Percentiles rank a stretch among this genome's conserved stretches.
Evolutionary conservation across 2,329 filamentous ascomycete species (phyloP).

Genomic region (Fusarium goolgardi): DNA sequence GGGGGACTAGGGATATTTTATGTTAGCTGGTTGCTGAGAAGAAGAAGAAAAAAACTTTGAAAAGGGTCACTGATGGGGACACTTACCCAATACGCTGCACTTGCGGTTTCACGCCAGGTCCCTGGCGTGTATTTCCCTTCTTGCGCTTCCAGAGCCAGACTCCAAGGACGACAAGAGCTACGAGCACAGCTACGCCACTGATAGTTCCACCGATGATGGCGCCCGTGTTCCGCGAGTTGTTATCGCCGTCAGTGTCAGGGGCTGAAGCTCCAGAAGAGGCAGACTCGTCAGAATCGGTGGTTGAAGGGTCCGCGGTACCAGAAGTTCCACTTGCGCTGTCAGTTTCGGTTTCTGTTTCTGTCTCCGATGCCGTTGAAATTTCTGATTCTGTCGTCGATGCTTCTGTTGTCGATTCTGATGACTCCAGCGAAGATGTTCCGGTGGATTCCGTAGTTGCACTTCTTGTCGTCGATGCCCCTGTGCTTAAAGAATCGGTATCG

Average conservation of each 20-base stretch:
- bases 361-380: conserved; percentile 26
- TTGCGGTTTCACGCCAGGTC: conserved; percentile 54
- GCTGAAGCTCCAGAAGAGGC: conserved; percentile 44
- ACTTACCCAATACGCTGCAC: conserved; percentile 58
- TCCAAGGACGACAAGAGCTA: conserved; percentile 56
- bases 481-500: conserved; percentile 19
- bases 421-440: conserved; percentile 21
- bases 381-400: conserved; percentile 29
- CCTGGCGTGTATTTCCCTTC: conserved; percentile 56
- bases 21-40: conserved; percentile 32
- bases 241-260: conserved; percentile 46
- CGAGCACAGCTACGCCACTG: conserved; percentile 61
- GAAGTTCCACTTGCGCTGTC: conserved; percentile 30
- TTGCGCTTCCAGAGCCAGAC: conserved; percentile 60
- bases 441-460: conserved; percentile 25
- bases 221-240: conserved; percentile 54
- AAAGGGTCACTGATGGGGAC: conserved; percentile 2
- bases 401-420: conserved; percentile 17
- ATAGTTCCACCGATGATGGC: conserved; percentile 67
- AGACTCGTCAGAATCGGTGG: conserved; percentile 33
- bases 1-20: conserved; percentile 45
- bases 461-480: conserved; percentile 15
- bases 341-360: conserved; percentile 28
- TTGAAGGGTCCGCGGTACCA: conserved; percentile 37
- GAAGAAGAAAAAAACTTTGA: not conserved